Evolutionary conservation across 441 rosid genomes (phyloP).

Genomic region (Gossypium trilobum): DNA sequence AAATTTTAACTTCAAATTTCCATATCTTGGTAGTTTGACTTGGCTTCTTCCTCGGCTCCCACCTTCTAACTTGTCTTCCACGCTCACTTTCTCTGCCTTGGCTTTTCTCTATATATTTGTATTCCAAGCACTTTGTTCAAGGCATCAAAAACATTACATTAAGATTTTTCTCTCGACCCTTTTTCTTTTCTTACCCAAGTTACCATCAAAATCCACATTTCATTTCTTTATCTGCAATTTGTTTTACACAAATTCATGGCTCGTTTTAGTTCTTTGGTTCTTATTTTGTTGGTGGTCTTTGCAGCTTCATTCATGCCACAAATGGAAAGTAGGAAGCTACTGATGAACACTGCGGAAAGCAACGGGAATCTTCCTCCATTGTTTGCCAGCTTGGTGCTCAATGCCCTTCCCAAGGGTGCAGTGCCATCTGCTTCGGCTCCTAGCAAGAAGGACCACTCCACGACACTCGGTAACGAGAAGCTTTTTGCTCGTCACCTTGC

Average conservation of each 20-base stretch:
- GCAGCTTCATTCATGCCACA: constrained; percentile 16
- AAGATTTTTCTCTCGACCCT: not conserved
- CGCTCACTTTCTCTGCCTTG: constrained; percentile 13
- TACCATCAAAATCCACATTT: constrained; percentile 9
- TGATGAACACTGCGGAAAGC: constrained; percentile 8
- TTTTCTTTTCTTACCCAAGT: not conserved
- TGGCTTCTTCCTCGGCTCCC: constrained; percentile 1
- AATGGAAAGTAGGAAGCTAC: constrained; percentile 40
- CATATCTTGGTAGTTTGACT: constrained; percentile 21
- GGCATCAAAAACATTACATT: not conserved
- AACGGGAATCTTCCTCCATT: constrained; percentile 20
- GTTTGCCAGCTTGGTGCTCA: constrained; percentile 29
- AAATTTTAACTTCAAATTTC: not conserved
- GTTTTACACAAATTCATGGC: constrained; percentile 24
- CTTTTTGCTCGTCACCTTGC: constrained; percentile 48
- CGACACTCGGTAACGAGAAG: constrained; percentile 31
- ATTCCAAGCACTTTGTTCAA: not conserved
- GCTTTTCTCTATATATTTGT: constrained; percentile 5
- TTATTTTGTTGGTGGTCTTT: constrained; percentile 21
- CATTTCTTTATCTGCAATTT: not conserved
- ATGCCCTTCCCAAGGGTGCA: constrained; percentile 56
- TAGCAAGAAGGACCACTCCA: constrained; percentile 51
- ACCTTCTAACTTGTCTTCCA: constrained; percentile 15
- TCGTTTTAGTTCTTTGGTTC: constrained; percentile 15
- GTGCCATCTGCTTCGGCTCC: constrained; percentile 50